phyloP scores from a whole-genome alignment of 1,284 basidiomycete species.

The Trichosporon coremiiforme region DNA sequence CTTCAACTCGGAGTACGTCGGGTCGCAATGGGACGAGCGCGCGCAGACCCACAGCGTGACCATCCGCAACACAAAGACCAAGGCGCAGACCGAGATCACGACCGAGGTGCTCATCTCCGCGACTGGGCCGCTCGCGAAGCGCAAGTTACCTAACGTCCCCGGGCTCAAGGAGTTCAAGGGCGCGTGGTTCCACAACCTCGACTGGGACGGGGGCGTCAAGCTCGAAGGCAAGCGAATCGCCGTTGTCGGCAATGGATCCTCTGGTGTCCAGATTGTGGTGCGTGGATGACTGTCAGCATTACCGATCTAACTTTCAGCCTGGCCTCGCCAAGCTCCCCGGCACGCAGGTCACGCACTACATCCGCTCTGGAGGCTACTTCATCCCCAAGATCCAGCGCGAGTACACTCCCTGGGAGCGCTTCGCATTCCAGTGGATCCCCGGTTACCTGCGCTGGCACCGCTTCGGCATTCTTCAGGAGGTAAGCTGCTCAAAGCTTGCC shows the following conservation, averaged over 20 bases:
- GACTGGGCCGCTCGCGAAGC: constrained; percentile 36
- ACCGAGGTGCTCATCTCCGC: constrained; percentile 40
- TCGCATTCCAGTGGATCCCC: constrained; percentile 16
- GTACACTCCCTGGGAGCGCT: not conserved
- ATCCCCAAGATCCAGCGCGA: constrained; percentile 17
- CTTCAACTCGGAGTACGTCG: constrained; percentile 33
- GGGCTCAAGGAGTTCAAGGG: constrained; percentile 50
- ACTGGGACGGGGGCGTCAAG: constrained; percentile 40
- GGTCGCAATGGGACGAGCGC: constrained; percentile 32
- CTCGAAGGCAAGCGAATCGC: constrained; percentile 11
- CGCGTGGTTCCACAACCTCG: constrained; percentile 45
- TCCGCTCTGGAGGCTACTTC: constrained; percentile 19
- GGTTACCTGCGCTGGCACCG: constrained; percentile 16
- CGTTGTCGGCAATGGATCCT: constrained; percentile 21
- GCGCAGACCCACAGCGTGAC: constrained; percentile 33
- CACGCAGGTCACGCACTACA: constrained; percentile 19
- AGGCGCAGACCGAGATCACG: constrained; percentile 17
- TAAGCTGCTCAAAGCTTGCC: too few relatives aligned
- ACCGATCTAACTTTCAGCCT: too few relatives aligned
- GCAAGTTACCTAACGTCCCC: constrained; percentile 45
- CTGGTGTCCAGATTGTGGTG: constrained; percentile 23
- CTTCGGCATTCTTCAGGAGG: constrained; percentile 6
- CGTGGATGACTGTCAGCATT: too few relatives aligned
- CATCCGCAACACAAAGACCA: constrained; percentile 22
- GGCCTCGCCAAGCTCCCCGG: constrained; percentile 11